Percentiles rank a stretch among this genome's conserved stretches.
These are phyloP conservation scores for Aspergillus vadensis DNA, from an alignment of 2,329 filamentous ascomycete species.

Conservation along the genomic window DNA sequence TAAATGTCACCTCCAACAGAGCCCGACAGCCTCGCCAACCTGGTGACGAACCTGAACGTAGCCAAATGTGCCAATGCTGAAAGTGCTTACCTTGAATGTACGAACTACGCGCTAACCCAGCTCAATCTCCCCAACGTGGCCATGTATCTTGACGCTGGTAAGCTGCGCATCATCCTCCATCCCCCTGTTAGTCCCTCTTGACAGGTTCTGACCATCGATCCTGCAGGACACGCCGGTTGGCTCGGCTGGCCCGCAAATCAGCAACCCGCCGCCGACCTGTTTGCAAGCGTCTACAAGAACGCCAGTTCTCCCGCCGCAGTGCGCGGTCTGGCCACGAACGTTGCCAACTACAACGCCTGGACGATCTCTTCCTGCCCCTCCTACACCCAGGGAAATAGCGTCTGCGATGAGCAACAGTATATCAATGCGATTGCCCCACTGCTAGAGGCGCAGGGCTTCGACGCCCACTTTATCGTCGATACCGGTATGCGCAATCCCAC, in stretches of 20 bases:
- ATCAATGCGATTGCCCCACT: slow-evolving; percentile 55
- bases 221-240: slow-evolving; percentile 60
- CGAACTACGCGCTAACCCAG: slow-evolving; percentile 57
- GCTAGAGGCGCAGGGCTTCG: slow-evolving; percentile 50
- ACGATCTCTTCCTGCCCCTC: slow-evolving; percentile 48
- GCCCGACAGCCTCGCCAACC: slow-evolving; percentile 64
- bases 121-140: slow-evolving; percentile 64
- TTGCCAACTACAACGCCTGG: slow-evolving; percentile 62
- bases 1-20: slow-evolving; percentile 45
- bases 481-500: slow-evolving; percentile 38
- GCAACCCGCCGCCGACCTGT: slow-evolving; percentile 52
- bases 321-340: slow-evolving; percentile 61
- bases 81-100: slow-evolving; percentile 57
- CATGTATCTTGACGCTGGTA: slow-evolving; percentile 64
- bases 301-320: slow-evolving; percentile 51
- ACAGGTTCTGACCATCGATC: not conserved
- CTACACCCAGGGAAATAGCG: slow-evolving; percentile 49
- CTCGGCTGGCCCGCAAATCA: slow-evolving; percentile 66
- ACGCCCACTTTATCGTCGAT: slow-evolving; percentile 60
- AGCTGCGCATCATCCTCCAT: not conserved
- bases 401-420: slow-evolving; percentile 58
- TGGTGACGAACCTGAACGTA: slow-evolving; percentile 62
- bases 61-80: slow-evolving; percentile 58
- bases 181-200: accelerated
- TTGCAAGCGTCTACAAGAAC: slow-evolving; percentile 49